A percentile compares a stretch with the other conserved stretches of the same genome.
Conservation (phyloP, 768 basidiomycete species). For the Thelephora aurantiotincta region DNA sequence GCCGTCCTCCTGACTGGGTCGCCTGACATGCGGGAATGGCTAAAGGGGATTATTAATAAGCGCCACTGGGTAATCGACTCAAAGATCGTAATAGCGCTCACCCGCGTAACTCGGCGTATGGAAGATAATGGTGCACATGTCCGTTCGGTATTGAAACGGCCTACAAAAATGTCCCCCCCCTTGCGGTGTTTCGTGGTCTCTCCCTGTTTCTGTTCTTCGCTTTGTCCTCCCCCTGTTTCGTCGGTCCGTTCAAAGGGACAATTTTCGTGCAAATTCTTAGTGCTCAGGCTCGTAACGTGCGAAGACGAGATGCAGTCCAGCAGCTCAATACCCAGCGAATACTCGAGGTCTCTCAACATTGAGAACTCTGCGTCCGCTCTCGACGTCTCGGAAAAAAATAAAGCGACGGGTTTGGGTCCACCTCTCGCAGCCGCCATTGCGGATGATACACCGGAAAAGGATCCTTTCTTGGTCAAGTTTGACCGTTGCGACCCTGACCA, state of each 20-base stretch:
- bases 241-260: not conserved
- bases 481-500: conserved; percentile 12
- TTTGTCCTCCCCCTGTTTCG: not conserved
- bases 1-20: no score
- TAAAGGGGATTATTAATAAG: no score
- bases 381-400: not conserved
- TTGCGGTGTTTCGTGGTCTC: not conserved
- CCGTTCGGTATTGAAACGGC: no score
- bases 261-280: no score
- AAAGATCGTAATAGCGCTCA: no score
- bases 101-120: no score
- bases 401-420: not conserved
- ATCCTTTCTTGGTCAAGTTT: conserved; percentile 14
- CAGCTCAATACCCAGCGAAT: no score
- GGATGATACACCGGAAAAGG: not conserved
- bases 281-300: no score
- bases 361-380: not conserved
- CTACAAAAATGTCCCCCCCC: not conserved
- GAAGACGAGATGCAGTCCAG: no score
- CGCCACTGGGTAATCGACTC: no score
- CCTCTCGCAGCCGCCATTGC: not conserved
- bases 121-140: no score
- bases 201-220: not conserved
- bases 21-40: no score
- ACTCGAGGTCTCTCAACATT: not conserved